A percentile compares a stretch with the other conserved stretches of the same genome.
Conservation (phyloP, 139 green algal genomes). For the Spirogloea muscicola region DNA sequence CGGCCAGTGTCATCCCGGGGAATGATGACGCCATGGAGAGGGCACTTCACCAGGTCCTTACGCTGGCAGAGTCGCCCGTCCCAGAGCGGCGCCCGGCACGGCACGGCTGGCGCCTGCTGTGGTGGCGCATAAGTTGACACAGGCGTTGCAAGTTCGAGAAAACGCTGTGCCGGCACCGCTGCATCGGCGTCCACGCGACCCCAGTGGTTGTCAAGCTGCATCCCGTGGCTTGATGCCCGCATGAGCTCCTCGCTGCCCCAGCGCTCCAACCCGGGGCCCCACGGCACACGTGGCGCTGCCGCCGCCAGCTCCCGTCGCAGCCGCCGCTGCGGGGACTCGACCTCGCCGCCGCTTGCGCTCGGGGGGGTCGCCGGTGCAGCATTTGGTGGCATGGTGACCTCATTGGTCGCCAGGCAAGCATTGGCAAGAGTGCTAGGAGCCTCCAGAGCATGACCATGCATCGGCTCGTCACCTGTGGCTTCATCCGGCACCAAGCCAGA, state of each 20-base stretch:
- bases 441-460: too few relatives aligned
- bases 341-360: too few relatives aligned
- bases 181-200: constrained; percentile 16
- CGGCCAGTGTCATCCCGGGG: constrained; percentile 21
- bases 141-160: constrained; percentile 22
- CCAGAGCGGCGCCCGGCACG: constrained; percentile 33
- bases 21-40: constrained; percentile 41
- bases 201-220: constrained; percentile 44
- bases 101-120: neutral
- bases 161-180: constrained; percentile 14
- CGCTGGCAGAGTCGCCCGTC: constrained; percentile 31
- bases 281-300: constrained; percentile 14
- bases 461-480: too few relatives aligned
- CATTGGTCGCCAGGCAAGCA: too few relatives aligned
- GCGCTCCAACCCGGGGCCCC: constrained; percentile 20
- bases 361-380: too few relatives aligned
- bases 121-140: constrained; percentile 26
- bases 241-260: constrained; percentile 20
- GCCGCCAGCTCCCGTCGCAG: constrained; percentile 7
- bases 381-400: too few relatives aligned
- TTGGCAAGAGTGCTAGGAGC: too few relatives aligned
- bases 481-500: too few relatives aligned
- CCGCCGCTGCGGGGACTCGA: neutral
- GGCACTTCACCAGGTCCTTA: constrained; percentile 24
- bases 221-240: constrained; percentile 21